Evolutionary conservation across 2,329 filamentous ascomycete genomes (phyloP), one percentile per base, ranked within the genome.

Genomic region (Cadophora malorum): DNA sequence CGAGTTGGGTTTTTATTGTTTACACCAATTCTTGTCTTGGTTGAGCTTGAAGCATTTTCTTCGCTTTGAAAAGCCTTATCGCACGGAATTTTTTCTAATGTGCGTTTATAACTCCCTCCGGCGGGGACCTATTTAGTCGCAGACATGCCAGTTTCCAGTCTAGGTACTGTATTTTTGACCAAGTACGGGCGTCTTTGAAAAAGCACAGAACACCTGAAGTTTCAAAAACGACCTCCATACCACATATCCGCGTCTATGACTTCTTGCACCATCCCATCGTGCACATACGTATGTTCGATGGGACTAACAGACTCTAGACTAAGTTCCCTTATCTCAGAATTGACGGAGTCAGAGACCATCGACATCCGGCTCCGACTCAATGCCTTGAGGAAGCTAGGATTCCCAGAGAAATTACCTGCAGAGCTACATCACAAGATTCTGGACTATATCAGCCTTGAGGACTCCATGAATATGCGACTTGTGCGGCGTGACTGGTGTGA

Each of bases 401-500:
- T 73, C 19, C 66, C 63, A 33, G 58, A 35, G 19, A 56, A 58
- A 5, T 25, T 76, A 9, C 75, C 73, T 9, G 23, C 64, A 4
- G 75, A 77, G 23, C 31, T 77, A 45, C 45, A 74, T 23, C 38
- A 69, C 3, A 41, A 28, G 28, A 66, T 77, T 14, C 49, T 68
- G 9, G 38, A 65, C 6, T 45, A 72, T 61, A 67, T 77, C 28
- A 66, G 72, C 23, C 69, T 75, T 7, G 71, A 74, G 28, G 75
- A 76, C 55, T 33, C 73, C 8, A 41, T 74, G 49, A 61, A 35
- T n/a, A 59, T 72, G n/a, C 69, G 70, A 23, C 59, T 56, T n/a
- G 74, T 77, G 25, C 74, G 67, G 38, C 67, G 33, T 7, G 23
- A 23, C 35, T 77, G 75, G 75, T 67, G 69, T n/a, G 49, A 25